A percentile compares a stretch with the other conserved stretches of the same genome.
Conservation (phyloP, 441 rosid species). For the Manihot esculenta region DNA sequence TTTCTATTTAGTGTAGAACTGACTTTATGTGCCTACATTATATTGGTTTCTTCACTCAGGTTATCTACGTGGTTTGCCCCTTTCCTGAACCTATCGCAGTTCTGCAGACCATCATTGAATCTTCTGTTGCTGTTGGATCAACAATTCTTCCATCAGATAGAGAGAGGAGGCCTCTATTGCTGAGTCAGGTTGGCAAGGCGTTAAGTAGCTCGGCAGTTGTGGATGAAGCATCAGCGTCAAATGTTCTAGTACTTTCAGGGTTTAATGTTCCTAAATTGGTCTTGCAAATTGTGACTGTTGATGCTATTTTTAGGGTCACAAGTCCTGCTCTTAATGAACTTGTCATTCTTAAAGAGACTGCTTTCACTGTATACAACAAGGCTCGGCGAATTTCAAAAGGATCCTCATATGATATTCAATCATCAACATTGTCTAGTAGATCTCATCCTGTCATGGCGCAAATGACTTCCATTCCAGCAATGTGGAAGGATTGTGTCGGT, state of each 20-base stretch:
- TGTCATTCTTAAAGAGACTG: slow-evolving; percentile 88
- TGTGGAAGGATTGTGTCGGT: slow-evolving; percentile 93
- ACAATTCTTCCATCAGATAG: slow-evolving; percentile 60
- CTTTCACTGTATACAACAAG: slow-evolving; percentile 96
- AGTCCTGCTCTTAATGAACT: slow-evolving; percentile 88
- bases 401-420: slow-evolving; percentile 56
- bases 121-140: slow-evolving; percentile 92
- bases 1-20: slow-evolving; percentile 5
- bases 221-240: slow-evolving; percentile 88
- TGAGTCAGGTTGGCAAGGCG: slow-evolving; percentile 85
- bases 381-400: slow-evolving; percentile 91
- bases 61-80: slow-evolving; percentile 97
- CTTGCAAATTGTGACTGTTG: slow-evolving; percentile 93
- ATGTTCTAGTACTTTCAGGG: slow-evolving; percentile 84
- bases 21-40: slow-evolving; percentile 19
- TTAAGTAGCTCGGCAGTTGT: slow-evolving; percentile 82
- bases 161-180: slow-evolving; percentile 65
- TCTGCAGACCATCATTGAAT: slow-evolving; percentile 80
- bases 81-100: slow-evolving; percentile 96
- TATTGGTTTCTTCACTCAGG: slow-evolving; percentile 47
- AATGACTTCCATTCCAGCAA: slow-evolving; percentile 65
- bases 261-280: slow-evolving; percentile 86
- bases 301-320: slow-evolving; percentile 91
- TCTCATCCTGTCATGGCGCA: slow-evolving; percentile 65
- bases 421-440: slow-evolving; percentile 64